Evolutionary conservation across 2,329 filamentous ascomycete species (phyloP).

Genomic region (Paramyrothecium roridum): DNA sequence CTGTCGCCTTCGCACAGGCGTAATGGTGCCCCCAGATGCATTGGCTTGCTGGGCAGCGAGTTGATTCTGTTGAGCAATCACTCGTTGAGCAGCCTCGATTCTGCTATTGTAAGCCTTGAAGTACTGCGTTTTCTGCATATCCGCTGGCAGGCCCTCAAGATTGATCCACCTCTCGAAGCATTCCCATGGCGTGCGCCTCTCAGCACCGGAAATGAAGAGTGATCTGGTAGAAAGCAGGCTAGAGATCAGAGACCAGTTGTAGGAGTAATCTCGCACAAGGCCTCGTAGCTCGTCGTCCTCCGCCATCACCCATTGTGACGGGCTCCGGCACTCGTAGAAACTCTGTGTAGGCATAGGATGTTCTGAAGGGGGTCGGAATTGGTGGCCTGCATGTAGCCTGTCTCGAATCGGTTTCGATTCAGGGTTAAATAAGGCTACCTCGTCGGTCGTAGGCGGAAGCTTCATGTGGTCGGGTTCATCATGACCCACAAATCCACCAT

Average conservation of each 20-base stretch:
- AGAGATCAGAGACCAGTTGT: slow-evolving; percentile 96
- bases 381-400: slow-evolving; percentile 83
- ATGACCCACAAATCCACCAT: slow-evolving; percentile 54
- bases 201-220: slow-evolving; percentile 76
- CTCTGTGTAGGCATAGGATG: slow-evolving; percentile 83
- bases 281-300: slow-evolving; percentile 88
- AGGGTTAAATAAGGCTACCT: slow-evolving; percentile 84
- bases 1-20: slow-evolving; percentile 58
- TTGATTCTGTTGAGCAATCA: slow-evolving; percentile 52
- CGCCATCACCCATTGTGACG: slow-evolving; percentile 86
- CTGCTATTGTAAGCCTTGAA: slow-evolving; percentile 71
- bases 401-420: slow-evolving; percentile 89
- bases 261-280: slow-evolving; percentile 87
- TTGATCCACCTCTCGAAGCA: slow-evolving; percentile 97
- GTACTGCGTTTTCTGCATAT: slow-evolving; percentile 94
- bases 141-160: slow-evolving; percentile 82
- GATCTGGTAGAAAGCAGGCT: slow-evolving; percentile 73
- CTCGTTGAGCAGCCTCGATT: slow-evolving; percentile 57
- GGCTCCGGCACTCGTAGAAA: slow-evolving; percentile 83
- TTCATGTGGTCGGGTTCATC: slow-evolving; percentile 41
- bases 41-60: slow-evolving; percentile 49
- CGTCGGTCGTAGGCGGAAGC: slow-evolving; percentile 65
- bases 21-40: slow-evolving; percentile 25
- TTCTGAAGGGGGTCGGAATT: slow-evolving; percentile 90
- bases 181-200: slow-evolving; percentile 94